Conservation (phyloP, 192 early-diverging fungal species). For the Umbelopsis vinacea region DNA sequence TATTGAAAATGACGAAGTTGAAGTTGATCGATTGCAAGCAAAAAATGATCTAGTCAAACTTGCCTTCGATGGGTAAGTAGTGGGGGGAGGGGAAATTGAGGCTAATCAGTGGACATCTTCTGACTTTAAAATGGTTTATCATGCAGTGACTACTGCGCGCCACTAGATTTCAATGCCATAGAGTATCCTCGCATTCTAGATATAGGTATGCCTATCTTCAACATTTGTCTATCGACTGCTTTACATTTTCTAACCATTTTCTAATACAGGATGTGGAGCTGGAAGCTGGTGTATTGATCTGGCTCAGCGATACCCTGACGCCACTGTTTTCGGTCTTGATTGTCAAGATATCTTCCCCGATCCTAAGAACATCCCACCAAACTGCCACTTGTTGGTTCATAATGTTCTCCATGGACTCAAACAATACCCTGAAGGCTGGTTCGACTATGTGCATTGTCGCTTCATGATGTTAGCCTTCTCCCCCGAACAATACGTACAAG, state of each 20-base stretch:
- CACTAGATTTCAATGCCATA: constrained; percentile 26
- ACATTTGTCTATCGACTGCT: background rate
- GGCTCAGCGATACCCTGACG: constrained; percentile 29
- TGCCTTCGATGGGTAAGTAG: constrained; percentile 39
- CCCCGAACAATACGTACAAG: constrained; percentile 30
- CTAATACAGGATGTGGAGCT: constrained; percentile 32
- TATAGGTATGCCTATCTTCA: constrained; percentile 15
- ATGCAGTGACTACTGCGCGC: constrained; percentile 32
- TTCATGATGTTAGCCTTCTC: constrained; percentile 41
- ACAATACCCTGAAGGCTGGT: constrained; percentile 24
- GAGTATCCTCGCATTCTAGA: constrained; percentile 27
- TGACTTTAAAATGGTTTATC: constrained; percentile 13
- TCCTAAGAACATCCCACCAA: constrained; percentile 27
- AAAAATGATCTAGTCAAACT: constrained; percentile 44
- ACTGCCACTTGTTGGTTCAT: constrained; percentile 31
- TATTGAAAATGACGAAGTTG: constrained; percentile 30
- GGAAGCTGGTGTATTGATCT: constrained; percentile 44
- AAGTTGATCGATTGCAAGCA: constrained; percentile 38
- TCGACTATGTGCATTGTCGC: constrained; percentile 42
- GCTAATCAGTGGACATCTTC: constrained; percentile 6
- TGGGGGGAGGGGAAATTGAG: background rate
- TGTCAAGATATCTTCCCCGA: constrained; percentile 33
- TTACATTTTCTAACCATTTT: background rate
- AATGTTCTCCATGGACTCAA: constrained; percentile 35
- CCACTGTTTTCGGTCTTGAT: constrained; percentile 39